Evolutionary conservation across 2,329 filamentous ascomycete genomes (phyloP), one percentile per base, ranked within the genome.

Genomic region (Dissoconium aciculare): DNA sequence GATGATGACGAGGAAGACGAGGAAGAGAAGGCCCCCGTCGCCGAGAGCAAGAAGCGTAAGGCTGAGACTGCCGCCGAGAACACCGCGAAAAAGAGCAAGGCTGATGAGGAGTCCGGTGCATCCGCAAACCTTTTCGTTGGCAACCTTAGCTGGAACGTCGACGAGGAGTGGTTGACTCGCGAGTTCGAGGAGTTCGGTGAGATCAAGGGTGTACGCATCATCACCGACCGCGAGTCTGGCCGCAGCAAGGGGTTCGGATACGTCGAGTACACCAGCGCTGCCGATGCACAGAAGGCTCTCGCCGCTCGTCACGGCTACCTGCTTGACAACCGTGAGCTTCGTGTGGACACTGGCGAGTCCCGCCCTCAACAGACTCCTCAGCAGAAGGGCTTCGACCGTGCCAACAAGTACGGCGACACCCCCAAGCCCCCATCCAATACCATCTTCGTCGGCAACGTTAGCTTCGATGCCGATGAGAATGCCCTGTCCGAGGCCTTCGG

Each of bases 231-330:
- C 56, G 72, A 76, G 33, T 70, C 67, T 50, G 80, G 81, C 49
- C 78, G 82, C 52, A 87, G 84, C 58, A 84, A 84, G 62, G 85
- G 70, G 43, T 93, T 91, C 57, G 85, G 85, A 38, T 94, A 93
- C 55, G 80, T 93, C 48, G 84, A 93, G 64, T 93, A 85, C 59
- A 64, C 66, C 52, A 71, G 66, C 44, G 59, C 67, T 37, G 74
- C 70, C 37, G 67, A 71, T 53, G 79, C 78, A 34, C 68, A 69
- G 47, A 75, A 74, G 54, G 82, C 82, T 33, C 69, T 77, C 44
- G 71, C 76, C 47, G 73, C 69, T 49, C 84, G 80, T 74, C 71
- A 82, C 49, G 78, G 73, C 43, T 57, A 68, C 41, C 74, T 83
- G 49, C 60, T 91, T 30, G 79, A 85, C 46, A 74, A 74, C 39